phyloP scores from a whole-genome alignment of 768 basidiomycete species.

The Trametes sanguinea region DNA sequence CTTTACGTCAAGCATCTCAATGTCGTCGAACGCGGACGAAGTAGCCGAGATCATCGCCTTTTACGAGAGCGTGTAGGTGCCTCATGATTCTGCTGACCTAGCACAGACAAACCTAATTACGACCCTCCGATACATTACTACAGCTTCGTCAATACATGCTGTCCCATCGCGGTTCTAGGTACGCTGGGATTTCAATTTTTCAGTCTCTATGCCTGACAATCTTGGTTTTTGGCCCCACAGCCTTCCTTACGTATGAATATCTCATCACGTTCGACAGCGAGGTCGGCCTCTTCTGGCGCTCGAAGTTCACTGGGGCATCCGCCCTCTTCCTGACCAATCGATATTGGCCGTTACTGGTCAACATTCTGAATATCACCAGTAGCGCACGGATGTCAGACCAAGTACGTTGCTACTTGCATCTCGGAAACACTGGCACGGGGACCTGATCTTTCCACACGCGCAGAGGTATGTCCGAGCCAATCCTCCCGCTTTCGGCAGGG shows the following conservation, averaged over 20 bases:
- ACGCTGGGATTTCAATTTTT: neutral
- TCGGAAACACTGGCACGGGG: neutral
- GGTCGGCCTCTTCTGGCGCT: slow-evolving; percentile 15
- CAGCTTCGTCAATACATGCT: slow-evolving; percentile 7
- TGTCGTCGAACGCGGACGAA: neutral
- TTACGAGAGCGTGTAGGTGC: slow-evolving; percentile 10
- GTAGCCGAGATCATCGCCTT: slow-evolving; percentile 3
- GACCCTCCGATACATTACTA: too few species aligned
- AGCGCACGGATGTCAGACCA: neutral
- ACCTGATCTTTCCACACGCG: neutral
- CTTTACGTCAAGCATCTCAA: neutral
- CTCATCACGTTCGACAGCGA: slow-evolving; percentile 15
- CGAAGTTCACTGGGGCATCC: slow-evolving; percentile 15
- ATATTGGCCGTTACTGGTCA: slow-evolving; percentile 8
- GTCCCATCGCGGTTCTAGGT: slow-evolving; percentile 6
- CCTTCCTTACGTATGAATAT: slow-evolving; percentile 14
- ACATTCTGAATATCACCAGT: slow-evolving; percentile 1
- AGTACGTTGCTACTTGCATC: neutral
- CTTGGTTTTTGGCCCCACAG: neutral
- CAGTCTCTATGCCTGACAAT: neutral
- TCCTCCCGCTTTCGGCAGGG: too few species aligned
- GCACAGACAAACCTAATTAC: neutral
- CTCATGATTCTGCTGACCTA: neutral
- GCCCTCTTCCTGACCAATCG: slow-evolving; percentile 21
- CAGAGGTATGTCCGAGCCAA: neutral